Base-by-base conservation (phyloP, 768 basidiomycete genomes). In the Leucocoprinus birnbaumii region DNA sequence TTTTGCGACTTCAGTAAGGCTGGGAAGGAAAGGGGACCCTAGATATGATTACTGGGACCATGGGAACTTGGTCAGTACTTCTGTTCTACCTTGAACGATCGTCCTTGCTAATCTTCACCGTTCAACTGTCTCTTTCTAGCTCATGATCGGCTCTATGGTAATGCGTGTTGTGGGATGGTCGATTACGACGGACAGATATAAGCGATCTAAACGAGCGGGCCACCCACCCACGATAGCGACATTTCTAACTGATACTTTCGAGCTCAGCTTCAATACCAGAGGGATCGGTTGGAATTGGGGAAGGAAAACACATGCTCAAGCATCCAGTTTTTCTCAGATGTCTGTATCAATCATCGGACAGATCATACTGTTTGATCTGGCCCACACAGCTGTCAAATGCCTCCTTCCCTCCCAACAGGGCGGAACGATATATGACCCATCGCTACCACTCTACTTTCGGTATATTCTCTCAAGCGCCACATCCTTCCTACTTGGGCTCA, bases 241-340 rank as follows among this genome's bases (percentile, higher is more conserved):
- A 24, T 4, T 6, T 7, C 45, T 13, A 2, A 25, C 14, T 14
- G 45, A 47, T 7, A 2, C 45, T 9, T 26, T 47, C 22, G 45
- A 25, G 5, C 45, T 47, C 16, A 6, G 16, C 14, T 2, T 27
- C n/a, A 27, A 47, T 26, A 18, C 22, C 16, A 4, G 45, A 14
- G 45, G 45, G 1, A 47, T 47, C 14, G 45, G 45, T n/a, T 47
- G 45, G 45, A 47, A 47, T 47, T 47, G 45, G 45, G 45, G 45
- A 46, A 27, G 24, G 22, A 25, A 47, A 24, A 14, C 19, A 26
- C 19, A 21, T 25, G 19, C 43, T 21, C 43, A 24, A 11, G 3
- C 43, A 14, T 11, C 18, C 21, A 21, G 5, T 26, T 14, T 25
- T 31, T 14, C 45, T 26, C 27, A 4, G 6, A 25, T 25, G n/a